phyloP scores from a whole-genome alignment of 805 yeast species.

The Helenozyma rhizophorensis region DNA sequence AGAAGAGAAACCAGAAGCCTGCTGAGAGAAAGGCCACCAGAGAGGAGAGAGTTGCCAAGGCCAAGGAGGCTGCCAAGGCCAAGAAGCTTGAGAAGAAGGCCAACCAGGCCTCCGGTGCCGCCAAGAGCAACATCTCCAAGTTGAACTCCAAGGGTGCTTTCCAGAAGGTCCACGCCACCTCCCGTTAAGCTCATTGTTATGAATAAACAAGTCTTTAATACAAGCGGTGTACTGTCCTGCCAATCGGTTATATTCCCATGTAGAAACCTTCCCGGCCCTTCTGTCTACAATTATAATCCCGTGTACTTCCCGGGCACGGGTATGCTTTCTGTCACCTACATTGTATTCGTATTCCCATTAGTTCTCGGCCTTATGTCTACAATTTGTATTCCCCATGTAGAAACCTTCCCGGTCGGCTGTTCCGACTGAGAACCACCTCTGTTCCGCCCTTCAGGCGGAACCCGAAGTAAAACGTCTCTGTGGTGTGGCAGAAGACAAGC shows the following conservation, averaged over 20 bases:
- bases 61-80: conserved; percentile 86
- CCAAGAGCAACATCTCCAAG: conserved; percentile 71
- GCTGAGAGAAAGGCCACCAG: conserved; percentile 98
- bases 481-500: conserved; percentile 16
- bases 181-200: conserved; percentile 61
- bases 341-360: too few relatives aligned
- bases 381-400: conserved; percentile 13
- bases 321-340: too few relatives aligned
- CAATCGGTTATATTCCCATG: too few relatives aligned
- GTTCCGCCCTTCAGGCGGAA: conserved; percentile 10
- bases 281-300: too few relatives aligned
- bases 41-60: conserved; percentile 79
- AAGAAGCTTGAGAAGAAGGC: conserved; percentile 94
- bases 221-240: too few relatives aligned
- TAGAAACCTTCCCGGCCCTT: too few relatives aligned
- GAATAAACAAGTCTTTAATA: too few relatives aligned
- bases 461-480: conserved; percentile 21
- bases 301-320: too few relatives aligned
- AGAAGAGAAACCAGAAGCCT: conserved; percentile 94
- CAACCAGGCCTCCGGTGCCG: conserved; percentile 76
- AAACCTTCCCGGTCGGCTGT: conserved; percentile 7
- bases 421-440: conserved; percentile 15
- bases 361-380: too few relatives aligned
- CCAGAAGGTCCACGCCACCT: conserved; percentile 94
- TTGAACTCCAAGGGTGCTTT: conserved; percentile 97